Percentiles rank a stretch among this genome's conserved stretches.
phyloP scores from a whole-genome alignment of 345 rosid genomes.

The Populus simonii region DNA sequence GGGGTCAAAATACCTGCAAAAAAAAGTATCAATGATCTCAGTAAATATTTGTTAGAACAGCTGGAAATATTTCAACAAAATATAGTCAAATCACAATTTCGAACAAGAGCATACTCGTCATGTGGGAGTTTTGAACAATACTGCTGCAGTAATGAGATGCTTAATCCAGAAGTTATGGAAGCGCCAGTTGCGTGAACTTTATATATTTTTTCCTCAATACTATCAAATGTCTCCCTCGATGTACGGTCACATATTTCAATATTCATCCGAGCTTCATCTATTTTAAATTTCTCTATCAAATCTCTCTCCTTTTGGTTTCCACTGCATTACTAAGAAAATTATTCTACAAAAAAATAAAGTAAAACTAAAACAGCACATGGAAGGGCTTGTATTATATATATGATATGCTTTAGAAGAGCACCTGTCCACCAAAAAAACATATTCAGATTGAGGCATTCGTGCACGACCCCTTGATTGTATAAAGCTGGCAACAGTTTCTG shows the following conservation, averaged over 20 bases:
- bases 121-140: conserved; percentile 90
- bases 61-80: neutral
- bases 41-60: neutral
- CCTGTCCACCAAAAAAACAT: conserved; percentile 93
- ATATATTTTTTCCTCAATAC: conserved; percentile 55
- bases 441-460: conserved; percentile 90
- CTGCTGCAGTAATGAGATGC: conserved; percentile 69
- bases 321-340: conserved; percentile 46
- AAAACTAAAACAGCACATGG: conserved; percentile 8
- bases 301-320: conserved; percentile 66
- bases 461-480: conserved; percentile 99
- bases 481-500: conserved; percentile 92
- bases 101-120: conserved; percentile 67
- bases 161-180: conserved; percentile 68
- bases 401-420: conserved; percentile 24
- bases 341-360: neutral
- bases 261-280: conserved; percentile 64
- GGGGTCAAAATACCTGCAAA: conserved; percentile 76
- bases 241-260: conserved; percentile 67
- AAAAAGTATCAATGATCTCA: conserved; percentile 16
- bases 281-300: conserved; percentile 55
- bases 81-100: conserved; percentile 13
- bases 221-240: conserved; percentile 46
- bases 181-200: conserved; percentile 76
- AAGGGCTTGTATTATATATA: conserved; percentile 8